phyloP scores from a whole-genome alignment of 768 basidiomycete genomes.

The Calocybe gangraenosa region DNA sequence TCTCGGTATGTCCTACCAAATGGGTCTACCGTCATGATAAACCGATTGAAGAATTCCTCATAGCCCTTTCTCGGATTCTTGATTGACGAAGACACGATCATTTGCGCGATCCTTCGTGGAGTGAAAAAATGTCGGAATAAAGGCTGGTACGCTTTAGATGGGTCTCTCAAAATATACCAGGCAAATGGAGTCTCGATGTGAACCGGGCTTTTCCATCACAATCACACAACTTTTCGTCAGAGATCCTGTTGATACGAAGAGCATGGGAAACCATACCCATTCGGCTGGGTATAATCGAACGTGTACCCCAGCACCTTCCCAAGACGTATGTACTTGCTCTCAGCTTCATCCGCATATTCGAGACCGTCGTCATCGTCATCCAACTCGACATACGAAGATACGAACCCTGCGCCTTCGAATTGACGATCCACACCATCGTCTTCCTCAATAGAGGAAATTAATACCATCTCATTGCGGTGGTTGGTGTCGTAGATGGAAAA shows the following conservation, averaged over 20 bases:
- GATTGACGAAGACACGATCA: slow-evolving; percentile 34
- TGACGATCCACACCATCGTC: slow-evolving; percentile 34
- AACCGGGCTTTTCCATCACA: slow-evolving; percentile 42
- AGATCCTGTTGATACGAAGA: background rate
- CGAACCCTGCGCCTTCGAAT: slow-evolving; percentile 56
- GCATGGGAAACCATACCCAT: slow-evolving; percentile 41
- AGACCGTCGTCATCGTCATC: slow-evolving; percentile 67
- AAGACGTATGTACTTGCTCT: slow-evolving; percentile 38
- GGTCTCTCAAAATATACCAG: slow-evolving; percentile 54
- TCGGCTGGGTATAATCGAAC: slow-evolving; percentile 44
- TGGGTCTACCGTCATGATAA: slow-evolving; percentile 28
- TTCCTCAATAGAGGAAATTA: slow-evolving; percentile 42
- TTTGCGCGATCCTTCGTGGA: slow-evolving; percentile 47
- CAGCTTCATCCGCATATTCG: slow-evolving; percentile 33
- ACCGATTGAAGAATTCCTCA: slow-evolving; percentile 30
- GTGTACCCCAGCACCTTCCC: slow-evolving; percentile 42
- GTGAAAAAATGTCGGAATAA: slow-evolving; percentile 46
- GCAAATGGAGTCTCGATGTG: slow-evolving; percentile 63
- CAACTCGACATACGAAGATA: slow-evolving; percentile 38
- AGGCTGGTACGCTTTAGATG: slow-evolving; percentile 40
- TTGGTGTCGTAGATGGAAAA: slow-evolving; percentile 61
- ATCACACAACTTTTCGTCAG: slow-evolving; percentile 1
- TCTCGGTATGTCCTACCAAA: slow-evolving; percentile 31
- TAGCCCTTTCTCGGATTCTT: slow-evolving; percentile 26
- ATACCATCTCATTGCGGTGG: slow-evolving; percentile 40